Base-by-base conservation (phyloP, 345 rosid genomes). In the Crucihimalaya himalaica region DNA sequence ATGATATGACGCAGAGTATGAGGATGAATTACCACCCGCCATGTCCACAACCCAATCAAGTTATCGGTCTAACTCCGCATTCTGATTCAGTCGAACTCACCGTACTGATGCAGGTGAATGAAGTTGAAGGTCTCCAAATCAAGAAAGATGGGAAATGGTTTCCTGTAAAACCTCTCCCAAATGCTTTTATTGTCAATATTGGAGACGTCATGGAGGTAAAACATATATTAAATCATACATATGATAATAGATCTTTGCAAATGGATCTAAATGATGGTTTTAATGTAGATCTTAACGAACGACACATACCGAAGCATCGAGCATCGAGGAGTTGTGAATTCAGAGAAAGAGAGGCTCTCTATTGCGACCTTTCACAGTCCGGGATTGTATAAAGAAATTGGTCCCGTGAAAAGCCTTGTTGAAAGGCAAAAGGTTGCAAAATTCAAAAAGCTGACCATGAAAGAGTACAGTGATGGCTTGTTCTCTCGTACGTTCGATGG, bases 271-370 rank as follows among this genome's bases (percentile, higher is more conserved):
- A 15, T 66, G 20, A 20, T 55, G 8, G 57, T 3, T 13, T 10
- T 8, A 9, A 21, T 28, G 28, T 63, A 79, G 86, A 81, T 83
- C 27, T n/a, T 83, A 39, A 76, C 78, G 10, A 79, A 83, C 39
- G 86, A 84, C 27, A 70, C 43, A 23, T 83, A 81, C 50, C 52
- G 56, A 4, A 83, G 83, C 70, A 66, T 83, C 4, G 81, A 78
- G 66, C 86, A 83, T 34, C 73, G 84, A 2, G 86, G 75, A 31
- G 58, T 70, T 2, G 82, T 83, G 16, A 83, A 83, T 39, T 42
- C 64, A 3, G 67, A 19, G 29, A 80, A 78, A 55, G 86, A 78
- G 51, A 83, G 81, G 50, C 63, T 80, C 4, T 78, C 82, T 2
- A 3, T 83, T 15, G 84, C 84, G 1, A 66, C 81, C 3, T 78